These are phyloP conservation scores for Berberis vulgaris DNA, from an alignment of 164 flowering plant species.

Conservation along the genomic window DNA sequence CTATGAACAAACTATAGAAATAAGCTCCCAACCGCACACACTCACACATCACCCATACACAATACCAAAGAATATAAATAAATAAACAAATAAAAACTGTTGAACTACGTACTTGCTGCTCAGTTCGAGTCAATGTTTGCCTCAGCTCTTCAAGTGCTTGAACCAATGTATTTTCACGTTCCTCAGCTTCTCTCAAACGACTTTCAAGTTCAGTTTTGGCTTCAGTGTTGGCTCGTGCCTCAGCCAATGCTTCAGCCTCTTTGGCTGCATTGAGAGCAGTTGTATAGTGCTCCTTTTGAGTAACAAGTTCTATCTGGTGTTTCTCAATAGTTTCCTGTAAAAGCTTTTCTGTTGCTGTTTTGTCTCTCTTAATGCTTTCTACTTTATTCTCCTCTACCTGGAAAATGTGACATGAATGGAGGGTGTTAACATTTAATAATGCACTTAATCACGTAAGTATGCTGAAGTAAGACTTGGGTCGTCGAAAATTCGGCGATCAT, in stretches of 20 bases:
- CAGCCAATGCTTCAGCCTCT: slow-evolving; percentile 94
- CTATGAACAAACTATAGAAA: too few species aligned
- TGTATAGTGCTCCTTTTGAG: slow-evolving; percentile 79
- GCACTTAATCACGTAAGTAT: too few species aligned
- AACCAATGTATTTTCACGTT: slow-evolving; percentile 86
- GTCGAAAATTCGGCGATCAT: too few species aligned
- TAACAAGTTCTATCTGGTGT: slow-evolving; percentile 78
- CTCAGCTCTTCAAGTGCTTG: slow-evolving; percentile 91
- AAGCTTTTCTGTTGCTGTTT: slow-evolving; percentile 80
- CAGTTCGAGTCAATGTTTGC: slow-evolving; percentile 74
- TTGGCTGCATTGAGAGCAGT: slow-evolving; percentile 83
- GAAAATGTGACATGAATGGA: too few species aligned
- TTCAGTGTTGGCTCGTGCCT: slow-evolving; percentile 87
- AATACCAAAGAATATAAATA: background rate
- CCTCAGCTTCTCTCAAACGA: slow-evolving; percentile 83
- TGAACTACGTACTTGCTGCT: slow-evolving; percentile 68
- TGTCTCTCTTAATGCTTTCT: slow-evolving; percentile 90
- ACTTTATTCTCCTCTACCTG: slow-evolving; percentile 65
- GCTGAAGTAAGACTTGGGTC: too few species aligned
- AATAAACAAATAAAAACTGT: too few species aligned
- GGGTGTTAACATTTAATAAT: too few species aligned
- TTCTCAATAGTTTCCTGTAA: slow-evolving; percentile 94
- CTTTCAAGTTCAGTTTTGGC: slow-evolving; percentile 87
- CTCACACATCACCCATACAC: too few species aligned
- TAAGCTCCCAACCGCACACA: background rate